Conservation (phyloP, 352 stramenopile genomes). For the Phytophthora pluvialis region DNA sequence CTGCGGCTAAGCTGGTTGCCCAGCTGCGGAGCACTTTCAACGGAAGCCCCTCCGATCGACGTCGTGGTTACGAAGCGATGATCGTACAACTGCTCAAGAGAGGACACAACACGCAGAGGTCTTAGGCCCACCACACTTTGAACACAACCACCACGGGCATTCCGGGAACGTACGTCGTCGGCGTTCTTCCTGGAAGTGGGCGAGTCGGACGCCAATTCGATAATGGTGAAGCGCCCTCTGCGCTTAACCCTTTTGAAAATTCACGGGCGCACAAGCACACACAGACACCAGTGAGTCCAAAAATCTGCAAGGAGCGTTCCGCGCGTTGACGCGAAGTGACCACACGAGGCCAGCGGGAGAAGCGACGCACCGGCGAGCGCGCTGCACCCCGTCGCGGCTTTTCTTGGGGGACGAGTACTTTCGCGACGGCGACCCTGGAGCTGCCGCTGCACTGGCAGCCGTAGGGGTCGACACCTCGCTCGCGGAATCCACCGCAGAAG, state of each 20-base stretch:
- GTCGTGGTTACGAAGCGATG: slow-evolving; percentile 57
- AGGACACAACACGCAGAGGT: slow-evolving; percentile 14
- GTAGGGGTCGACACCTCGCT: slow-evolving; percentile 17
- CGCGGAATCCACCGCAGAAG: slow-evolving; percentile 9
- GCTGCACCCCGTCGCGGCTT: slow-evolving; percentile 24
- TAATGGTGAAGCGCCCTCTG: slow-evolving; percentile 87
- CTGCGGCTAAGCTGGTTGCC: slow-evolving; percentile 30
- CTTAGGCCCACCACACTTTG: slow-evolving; percentile 3
- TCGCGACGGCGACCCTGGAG: slow-evolving; percentile 31
- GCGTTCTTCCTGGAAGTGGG: slow-evolving; percentile 58
- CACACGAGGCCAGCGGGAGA: slow-evolving; percentile 7
- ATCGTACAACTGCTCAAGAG: slow-evolving; percentile 38
- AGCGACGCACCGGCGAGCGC: slow-evolving; percentile 39
- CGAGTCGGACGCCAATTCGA: slow-evolving; percentile 73
- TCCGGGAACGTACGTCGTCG: slow-evolving; percentile 48
- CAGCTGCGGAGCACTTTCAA: slow-evolving; percentile 32
- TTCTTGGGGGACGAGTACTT: slow-evolving; percentile 52
- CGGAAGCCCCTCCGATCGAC: slow-evolving; percentile 48
- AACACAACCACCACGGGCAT: background rate
- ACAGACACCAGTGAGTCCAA: slow-evolving; percentile 20
- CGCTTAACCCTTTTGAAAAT: slow-evolving; percentile 60
- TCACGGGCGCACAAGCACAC: background rate
- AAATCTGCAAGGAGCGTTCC: slow-evolving; percentile 18
- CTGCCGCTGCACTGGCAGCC: slow-evolving; percentile 10
- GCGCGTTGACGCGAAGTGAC: slow-evolving; percentile 27